A percentile compares a stretch with the other conserved stretches of the same genome.
phyloP scores from a whole-genome alignment of 1,284 basidiomycete genomes.

The Moesziomyces sp. region DNA sequence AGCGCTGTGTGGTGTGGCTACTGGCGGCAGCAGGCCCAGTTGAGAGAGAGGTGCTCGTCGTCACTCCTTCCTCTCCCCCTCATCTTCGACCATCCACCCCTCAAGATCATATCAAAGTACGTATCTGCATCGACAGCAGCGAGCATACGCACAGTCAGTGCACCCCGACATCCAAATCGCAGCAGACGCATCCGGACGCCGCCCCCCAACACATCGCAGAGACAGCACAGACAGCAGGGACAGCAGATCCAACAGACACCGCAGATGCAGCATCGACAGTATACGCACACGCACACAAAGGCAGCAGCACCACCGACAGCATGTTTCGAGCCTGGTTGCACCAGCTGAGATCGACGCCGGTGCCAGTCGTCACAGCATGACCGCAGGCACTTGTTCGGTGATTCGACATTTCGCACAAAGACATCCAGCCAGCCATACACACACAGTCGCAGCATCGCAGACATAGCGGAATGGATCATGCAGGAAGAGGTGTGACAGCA shows the following conservation, averaged over 20 bases:
- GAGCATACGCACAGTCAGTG: neutral
- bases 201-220: too few relatives aligned
- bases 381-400: too few relatives aligned
- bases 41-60: slow-evolving; percentile 13
- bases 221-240: too few relatives aligned
- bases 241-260: neutral
- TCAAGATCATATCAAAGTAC: slow-evolving; percentile 54
- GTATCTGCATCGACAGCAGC: slow-evolving; percentile 19
- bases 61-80: slow-evolving; percentile 23
- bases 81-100: slow-evolving; percentile 53
- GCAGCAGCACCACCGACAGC: slow-evolving; percentile 5
- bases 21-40: neutral
- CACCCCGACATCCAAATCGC: too few relatives aligned
- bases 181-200: too few relatives aligned
- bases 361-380: too few relatives aligned
- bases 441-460: too few relatives aligned
- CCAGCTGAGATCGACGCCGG: too few relatives aligned
- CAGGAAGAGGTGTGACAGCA: too few relatives aligned
- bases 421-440: too few relatives aligned
- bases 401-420: too few relatives aligned
- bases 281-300: neutral
- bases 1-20: slow-evolving; percentile 1
- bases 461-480: too few relatives aligned
- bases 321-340: neutral
- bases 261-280: slow-evolving; percentile 1